A percentile compares a stretch with the other conserved stretches of the same genome.
phyloP scores from a whole-genome alignment of 73 alveolate genomes.

The Stentor coeruleus region DNA sequence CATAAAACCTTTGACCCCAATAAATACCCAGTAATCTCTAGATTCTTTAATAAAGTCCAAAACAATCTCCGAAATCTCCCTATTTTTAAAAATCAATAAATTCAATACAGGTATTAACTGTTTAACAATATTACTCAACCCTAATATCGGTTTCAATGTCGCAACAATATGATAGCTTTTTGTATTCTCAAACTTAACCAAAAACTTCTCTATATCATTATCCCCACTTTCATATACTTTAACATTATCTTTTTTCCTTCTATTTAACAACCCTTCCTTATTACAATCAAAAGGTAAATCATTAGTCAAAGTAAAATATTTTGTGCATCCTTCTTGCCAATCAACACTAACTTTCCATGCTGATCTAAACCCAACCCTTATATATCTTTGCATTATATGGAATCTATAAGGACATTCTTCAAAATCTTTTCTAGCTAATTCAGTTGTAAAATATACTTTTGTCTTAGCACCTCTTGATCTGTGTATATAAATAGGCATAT shows the following conservation, averaged over 20 bases:
- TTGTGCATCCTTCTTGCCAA: background rate
- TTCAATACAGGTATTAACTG: background rate
- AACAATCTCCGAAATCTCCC: background rate
- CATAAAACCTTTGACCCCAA: background rate
- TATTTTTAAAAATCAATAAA: no score
- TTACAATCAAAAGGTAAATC: background rate
- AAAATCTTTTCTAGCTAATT: conserved; percentile 8
- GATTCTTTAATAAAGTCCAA: background rate
- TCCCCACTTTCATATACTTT: background rate
- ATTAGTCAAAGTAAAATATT: background rate
- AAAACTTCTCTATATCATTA: background rate
- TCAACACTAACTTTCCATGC: conserved; percentile 7
- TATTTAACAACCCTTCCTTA: background rate
- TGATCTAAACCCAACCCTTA: background rate
- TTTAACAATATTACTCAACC: background rate
- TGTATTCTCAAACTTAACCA: background rate
- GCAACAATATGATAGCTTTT: background rate
- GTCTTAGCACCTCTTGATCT: background rate
- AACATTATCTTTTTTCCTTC: no score
- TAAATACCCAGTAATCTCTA: background rate
- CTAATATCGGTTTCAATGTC: background rate
- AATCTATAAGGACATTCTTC: conserved; percentile 19
- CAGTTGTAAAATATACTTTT: background rate
- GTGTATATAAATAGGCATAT: background rate
- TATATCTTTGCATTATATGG: conserved; percentile 19